These are phyloP conservation scores for Amanita molliuscula DNA, from an alignment of 768 basidiomycete species.

Conservation along the genomic window DNA sequence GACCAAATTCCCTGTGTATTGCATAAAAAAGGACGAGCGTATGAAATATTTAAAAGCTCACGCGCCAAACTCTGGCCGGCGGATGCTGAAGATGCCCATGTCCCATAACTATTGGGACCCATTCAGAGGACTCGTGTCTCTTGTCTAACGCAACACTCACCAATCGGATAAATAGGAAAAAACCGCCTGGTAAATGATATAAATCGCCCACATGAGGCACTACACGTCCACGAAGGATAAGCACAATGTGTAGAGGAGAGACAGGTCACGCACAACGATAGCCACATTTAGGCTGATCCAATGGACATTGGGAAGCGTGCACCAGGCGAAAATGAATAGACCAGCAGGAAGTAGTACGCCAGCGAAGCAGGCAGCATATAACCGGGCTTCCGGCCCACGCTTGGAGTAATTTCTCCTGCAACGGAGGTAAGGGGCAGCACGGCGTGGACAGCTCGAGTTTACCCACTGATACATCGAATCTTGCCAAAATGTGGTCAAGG, in stretches of 20 bases:
- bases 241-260: background rate
- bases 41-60: conserved; percentile 16
- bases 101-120: conserved; percentile 29
- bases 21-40: background rate
- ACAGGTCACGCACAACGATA: conserved; percentile 23
- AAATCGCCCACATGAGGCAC: conserved; percentile 41
- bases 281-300: conserved; percentile 57
- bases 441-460: background rate
- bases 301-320: conserved; percentile 38
- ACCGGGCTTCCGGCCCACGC: conserved; percentile 46
- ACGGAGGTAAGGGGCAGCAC: too few species aligned
- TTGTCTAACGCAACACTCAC: conserved; percentile 19
- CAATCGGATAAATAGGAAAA: conserved; percentile 60
- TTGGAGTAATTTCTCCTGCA: conserved; percentile 22
- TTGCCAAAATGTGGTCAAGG: conserved; percentile 32
- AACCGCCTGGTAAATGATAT: conserved; percentile 46
- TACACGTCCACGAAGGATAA: conserved; percentile 10
- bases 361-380: conserved; percentile 47
- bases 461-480: conserved; percentile 39
- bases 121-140: background rate
- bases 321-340: conserved; percentile 73
- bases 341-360: conserved; percentile 42
- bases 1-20: conserved; percentile 32
- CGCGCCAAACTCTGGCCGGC: conserved; percentile 58
- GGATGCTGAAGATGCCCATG: conserved; percentile 58